These are phyloP conservation scores for Fusarium heterosporum DNA, from an alignment of 2,329 filamentous ascomycete genomes.

Conservation along the genomic window DNA sequence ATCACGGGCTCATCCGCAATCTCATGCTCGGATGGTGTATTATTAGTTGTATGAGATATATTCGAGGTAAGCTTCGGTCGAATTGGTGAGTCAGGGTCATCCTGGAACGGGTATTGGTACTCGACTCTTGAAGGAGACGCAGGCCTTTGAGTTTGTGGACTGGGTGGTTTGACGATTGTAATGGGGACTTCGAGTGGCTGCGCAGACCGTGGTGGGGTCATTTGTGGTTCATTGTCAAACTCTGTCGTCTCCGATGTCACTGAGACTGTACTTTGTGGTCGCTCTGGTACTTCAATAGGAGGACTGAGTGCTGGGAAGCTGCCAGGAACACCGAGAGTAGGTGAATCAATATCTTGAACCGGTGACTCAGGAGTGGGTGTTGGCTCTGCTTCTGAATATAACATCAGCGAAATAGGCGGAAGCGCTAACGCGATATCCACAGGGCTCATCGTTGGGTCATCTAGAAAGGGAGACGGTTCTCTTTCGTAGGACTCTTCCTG, in stretches of 20 bases:
- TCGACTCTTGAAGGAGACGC: constrained; percentile 52
- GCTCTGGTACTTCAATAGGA: constrained; percentile 57
- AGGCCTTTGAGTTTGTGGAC: constrained; percentile 42
- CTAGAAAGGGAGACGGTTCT: constrained; percentile 34
- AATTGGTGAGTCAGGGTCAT: constrained; percentile 52
- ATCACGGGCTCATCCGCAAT: constrained; percentile 30
- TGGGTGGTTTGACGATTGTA: constrained; percentile 47
- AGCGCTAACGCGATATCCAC: constrained; percentile 41
- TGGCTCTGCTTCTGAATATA: constrained; percentile 27
- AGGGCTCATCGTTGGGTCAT: constrained; percentile 39
- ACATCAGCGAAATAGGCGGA: constrained; percentile 39
- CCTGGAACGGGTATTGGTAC: constrained; percentile 65
- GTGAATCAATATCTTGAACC: constrained; percentile 64
- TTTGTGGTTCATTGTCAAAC: constrained; percentile 79
- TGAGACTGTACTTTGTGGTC: constrained; percentile 70
- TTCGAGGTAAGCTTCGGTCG: constrained; percentile 15
- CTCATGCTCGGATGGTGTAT: constrained; percentile 19
- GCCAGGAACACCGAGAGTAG: constrained; percentile 74
- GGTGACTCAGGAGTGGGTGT: constrained; percentile 22
- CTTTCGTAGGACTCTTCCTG: constrained; percentile 20
- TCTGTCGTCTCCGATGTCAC: constrained; percentile 72
- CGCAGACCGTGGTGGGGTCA: constrained; percentile 60
- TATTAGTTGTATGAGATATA: constrained; percentile 38
- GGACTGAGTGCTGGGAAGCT: constrained; percentile 63
- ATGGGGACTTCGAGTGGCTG: constrained; percentile 43